Evolutionary conservation across 2,329 filamentous ascomycete species (phyloP).

Genomic region (Thyridium curvatum): DNA sequence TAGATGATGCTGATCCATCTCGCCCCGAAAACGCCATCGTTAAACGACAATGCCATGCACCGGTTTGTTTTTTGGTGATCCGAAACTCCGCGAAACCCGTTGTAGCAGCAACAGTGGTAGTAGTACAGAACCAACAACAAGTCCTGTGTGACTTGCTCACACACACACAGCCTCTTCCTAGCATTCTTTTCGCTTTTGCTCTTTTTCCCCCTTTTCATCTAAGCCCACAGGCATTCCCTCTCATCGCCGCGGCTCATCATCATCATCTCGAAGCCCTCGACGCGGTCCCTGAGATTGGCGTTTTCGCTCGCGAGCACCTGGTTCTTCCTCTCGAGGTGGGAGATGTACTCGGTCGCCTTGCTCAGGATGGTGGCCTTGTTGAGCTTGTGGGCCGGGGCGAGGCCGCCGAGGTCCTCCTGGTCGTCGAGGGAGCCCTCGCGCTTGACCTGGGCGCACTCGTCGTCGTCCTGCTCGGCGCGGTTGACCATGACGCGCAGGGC

Average conservation of each 20-base stretch:
- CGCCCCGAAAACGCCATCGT: no score
- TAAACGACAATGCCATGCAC: no score
- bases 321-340: constrained; percentile 23
- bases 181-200: no score
- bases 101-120: no score
- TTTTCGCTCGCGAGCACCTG: constrained; percentile 37
- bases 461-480: constrained; percentile 24
- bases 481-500: constrained; percentile 40
- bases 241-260: constrained; percentile 16
- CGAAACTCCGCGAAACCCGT: no score
- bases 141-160: no score
- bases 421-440: constrained; percentile 19
- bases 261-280: constrained; percentile 23
- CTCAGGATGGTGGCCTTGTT: constrained; percentile 36
- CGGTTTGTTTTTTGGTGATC: no score
- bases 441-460: constrained; percentile 22
- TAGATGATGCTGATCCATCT: no score
- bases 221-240: constrained; percentile 11
- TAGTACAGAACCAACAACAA: no score
- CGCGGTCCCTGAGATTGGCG: constrained; percentile 30
- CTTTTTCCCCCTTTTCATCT: background rate
- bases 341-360: constrained; percentile 32
- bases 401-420: constrained; percentile 18
- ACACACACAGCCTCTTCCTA: no score
- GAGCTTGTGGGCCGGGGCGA: constrained; percentile 30